phyloP scores from a whole-genome alignment of 2,329 filamentous ascomycete genomes.

The Verticillium nonalfalfae region DNA sequence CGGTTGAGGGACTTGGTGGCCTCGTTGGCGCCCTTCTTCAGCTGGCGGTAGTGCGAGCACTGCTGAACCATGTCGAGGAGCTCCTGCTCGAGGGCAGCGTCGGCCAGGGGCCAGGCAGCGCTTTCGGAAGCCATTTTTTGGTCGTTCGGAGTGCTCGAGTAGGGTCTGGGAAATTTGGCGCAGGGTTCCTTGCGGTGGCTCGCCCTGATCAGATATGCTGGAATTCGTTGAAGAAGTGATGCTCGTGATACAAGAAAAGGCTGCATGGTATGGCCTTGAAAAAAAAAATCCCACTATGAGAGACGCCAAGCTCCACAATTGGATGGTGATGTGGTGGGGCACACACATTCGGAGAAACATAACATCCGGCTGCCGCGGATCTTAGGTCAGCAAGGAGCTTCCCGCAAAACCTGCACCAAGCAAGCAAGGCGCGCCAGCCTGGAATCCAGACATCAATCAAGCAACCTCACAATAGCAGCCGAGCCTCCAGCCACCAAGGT shows the following conservation, averaged over 20 bases:
- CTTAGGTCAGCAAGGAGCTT: slow-evolving; percentile 5
- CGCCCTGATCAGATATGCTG: slow-evolving; percentile 36
- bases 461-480: slow-evolving; percentile 5
- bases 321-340: neutral
- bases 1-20: slow-evolving; percentile 86
- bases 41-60: slow-evolving; percentile 61
- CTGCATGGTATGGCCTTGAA: slow-evolving; percentile 2
- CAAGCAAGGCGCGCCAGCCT: slow-evolving; percentile 27
- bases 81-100: slow-evolving; percentile 69
- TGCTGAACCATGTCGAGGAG: slow-evolving; percentile 79
- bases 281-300: slow-evolving; percentile 12
- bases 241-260: neutral
- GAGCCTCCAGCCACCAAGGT: slow-evolving; percentile 9
- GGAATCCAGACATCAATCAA: slow-evolving; percentile 28
- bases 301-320: neutral
- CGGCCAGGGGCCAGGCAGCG: slow-evolving; percentile 63
- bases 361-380: neutral
- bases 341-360: neutral
- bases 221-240: slow-evolving; percentile 1
- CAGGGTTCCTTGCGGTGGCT: slow-evolving; percentile 59
- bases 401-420: slow-evolving; percentile 35
- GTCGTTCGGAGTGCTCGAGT: neutral
- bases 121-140: slow-evolving; percentile 1
- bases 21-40: slow-evolving; percentile 88
- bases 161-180: slow-evolving; percentile 3